phyloP scores from a whole-genome alignment of 441 rosid species.

The Theobroma grandiflorum region DNA sequence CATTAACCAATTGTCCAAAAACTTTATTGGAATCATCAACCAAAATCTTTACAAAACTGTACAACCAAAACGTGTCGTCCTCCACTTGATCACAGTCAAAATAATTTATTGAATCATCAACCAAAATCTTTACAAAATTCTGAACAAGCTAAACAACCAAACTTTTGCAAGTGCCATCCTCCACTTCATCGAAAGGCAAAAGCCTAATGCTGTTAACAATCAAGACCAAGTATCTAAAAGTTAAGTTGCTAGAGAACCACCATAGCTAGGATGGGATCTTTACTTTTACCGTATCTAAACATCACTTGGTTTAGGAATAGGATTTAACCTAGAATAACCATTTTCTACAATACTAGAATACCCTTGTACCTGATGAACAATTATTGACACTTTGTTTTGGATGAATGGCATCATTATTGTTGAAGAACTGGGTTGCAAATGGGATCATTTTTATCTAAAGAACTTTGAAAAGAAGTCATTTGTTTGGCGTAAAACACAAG shows the following conservation, averaged over 20 bases:
- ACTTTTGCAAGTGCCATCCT: too few species aligned
- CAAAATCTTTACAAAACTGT: too few species aligned
- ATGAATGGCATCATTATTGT: not conserved
- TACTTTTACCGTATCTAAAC: not conserved
- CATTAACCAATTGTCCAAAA: too few species aligned
- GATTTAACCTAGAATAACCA: not conserved
- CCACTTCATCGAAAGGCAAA: not conserved
- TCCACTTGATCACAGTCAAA: too few species aligned
- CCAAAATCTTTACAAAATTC: too few species aligned
- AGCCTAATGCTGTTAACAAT: not conserved
- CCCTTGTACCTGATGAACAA: not conserved
- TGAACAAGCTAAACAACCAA: too few species aligned
- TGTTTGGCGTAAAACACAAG: not conserved
- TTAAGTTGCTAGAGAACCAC: not conserved
- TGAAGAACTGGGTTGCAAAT: not conserved
- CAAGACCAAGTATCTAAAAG: not conserved
- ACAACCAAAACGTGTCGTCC: too few species aligned
- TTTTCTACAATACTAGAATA: not conserved
- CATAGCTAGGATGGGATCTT: not conserved
- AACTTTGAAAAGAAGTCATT: not conserved
- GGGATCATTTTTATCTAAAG: not conserved
- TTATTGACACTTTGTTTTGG: not conserved
- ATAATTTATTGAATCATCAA: too few species aligned
- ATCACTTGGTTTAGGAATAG: not conserved
- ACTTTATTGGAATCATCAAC: too few species aligned